These are phyloP conservation scores for Fraxinus angustifolia DNA, from an alignment of 305 asterid species.

Conservation along the genomic window DNA sequence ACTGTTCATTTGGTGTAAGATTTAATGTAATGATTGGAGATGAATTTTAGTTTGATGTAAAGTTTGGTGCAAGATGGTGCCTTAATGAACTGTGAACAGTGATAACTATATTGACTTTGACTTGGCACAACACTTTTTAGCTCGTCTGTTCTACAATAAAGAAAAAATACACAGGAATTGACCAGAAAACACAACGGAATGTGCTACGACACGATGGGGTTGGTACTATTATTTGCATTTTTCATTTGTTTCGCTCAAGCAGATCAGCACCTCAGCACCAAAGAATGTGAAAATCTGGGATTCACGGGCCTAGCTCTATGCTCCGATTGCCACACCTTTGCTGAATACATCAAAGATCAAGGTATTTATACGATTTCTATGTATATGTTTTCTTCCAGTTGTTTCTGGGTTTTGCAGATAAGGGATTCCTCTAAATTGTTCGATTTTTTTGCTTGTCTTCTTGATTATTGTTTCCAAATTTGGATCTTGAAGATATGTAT, in stretches of 20 bases:
- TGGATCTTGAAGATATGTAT: neutral
- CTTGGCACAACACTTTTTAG: neutral
- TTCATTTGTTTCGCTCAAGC: conserved; percentile 32
- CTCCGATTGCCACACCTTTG: conserved; percentile 81
- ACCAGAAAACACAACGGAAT: conserved; percentile 20
- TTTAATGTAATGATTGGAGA: too few species aligned
- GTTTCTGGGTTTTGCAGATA: neutral
- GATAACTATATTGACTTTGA: neutral
- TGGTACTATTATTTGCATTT: conserved; percentile 23
- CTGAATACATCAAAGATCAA: conserved; percentile 83
- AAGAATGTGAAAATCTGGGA: conserved; percentile 74
- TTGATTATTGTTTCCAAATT: neutral
- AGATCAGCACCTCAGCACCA: conserved; percentile 55
- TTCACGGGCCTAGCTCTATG: conserved; percentile 90
- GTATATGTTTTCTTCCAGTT: neutral
- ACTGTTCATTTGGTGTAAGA: too few species aligned
- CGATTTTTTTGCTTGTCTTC: neutral
- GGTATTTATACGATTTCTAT: conserved; percentile 26
- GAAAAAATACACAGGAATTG: neutral
- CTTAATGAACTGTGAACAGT: neutral
- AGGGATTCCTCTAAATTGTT: neutral
- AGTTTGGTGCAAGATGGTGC: too few species aligned
- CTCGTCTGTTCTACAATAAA: neutral
- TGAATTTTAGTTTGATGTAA: too few species aligned
- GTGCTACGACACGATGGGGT: conserved; percentile 19